Base-by-base conservation (phyloP, 2,329 filamentous ascomycete genomes). In the Helicocarpus griseus region DNA sequence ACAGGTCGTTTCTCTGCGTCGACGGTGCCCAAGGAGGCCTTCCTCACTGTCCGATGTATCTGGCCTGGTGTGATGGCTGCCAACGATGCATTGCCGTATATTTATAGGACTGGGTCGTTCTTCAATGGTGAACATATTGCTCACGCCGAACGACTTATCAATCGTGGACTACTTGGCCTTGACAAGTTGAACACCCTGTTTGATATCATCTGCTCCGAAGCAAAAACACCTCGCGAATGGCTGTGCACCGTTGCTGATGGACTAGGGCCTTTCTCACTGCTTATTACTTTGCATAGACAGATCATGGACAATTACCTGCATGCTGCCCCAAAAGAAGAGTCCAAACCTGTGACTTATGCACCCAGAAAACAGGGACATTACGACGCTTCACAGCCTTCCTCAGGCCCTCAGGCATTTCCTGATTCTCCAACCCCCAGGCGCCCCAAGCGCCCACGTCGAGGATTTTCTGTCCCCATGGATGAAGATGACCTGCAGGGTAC, bases 261-360 rank as follows among this genome's bases (percentile, higher is more conserved):
- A 17, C 38, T 54, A 8, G 54, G 54, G 26, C 54, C 54, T 9
- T 56, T 56, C 28, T 52, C 49, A 5, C 36, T 50, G 28, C 47
- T 56, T 13, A 24, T 52, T 46, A 52, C 22, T 49, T 17, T 56
- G 28, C n/a, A 49, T 5, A 48, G 31, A 14, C 52, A 56, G 33
- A n/a, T 56, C 1, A 21, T 48, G 17, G 46, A 50, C 17, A 38
- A 33, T 28, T 14, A 29, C 11, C 41, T 50, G 13, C 49, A 54
- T 17, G 28, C 29, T 17, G 26, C 22, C 13, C 28, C 40, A 24
- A 33, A 17, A 14, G 49, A 50, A 21, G 28, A 35, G 13, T 24
- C 19, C 26, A n/a, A 17, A 9, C 26, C 24, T 22, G 8, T 49
- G 19, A 38, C 13, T 40, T 24, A 28, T 14, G 52, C 44, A 19